Conservation (phyloP, 2,329 filamentous ascomycete genomes). For the Aspergillus sp. region DNA sequence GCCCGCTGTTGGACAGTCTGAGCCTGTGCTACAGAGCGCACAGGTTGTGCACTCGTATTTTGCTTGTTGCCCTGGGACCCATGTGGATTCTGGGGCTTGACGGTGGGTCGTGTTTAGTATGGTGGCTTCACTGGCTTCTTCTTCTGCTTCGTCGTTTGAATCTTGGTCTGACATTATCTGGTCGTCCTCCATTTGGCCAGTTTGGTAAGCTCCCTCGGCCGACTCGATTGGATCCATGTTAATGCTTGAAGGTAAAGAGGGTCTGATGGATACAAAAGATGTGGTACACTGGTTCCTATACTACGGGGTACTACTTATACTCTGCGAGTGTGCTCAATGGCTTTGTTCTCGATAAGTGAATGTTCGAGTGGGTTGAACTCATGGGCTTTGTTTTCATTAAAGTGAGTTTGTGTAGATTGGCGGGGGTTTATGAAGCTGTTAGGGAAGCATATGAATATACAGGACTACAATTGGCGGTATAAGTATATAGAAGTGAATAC, state of each 20-base stretch:
- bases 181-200: no score
- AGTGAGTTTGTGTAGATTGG: not conserved
- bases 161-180: no score
- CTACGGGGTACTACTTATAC: not conserved
- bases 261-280: not conserved
- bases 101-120: no score
- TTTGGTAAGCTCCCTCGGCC: no score
- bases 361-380: not conserved
- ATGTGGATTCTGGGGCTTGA: not conserved
- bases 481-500: not conserved
- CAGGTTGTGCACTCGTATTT: not conserved
- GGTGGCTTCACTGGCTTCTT: no score
- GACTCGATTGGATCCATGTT: no score
- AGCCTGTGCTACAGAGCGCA: not conserved
- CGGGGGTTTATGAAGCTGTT: not conserved
- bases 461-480: not conserved
- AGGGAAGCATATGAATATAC: not conserved
- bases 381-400: not conserved
- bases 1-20: not conserved
- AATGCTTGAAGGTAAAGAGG: no score
- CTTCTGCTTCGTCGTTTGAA: no score
- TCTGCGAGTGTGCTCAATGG: not conserved
- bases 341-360: not conserved
- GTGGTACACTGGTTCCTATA: not conserved
- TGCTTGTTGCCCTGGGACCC: not conserved